phyloP scores from a whole-genome alignment of 2,329 filamentous ascomycete species.

The Helotiales sp. region DNA sequence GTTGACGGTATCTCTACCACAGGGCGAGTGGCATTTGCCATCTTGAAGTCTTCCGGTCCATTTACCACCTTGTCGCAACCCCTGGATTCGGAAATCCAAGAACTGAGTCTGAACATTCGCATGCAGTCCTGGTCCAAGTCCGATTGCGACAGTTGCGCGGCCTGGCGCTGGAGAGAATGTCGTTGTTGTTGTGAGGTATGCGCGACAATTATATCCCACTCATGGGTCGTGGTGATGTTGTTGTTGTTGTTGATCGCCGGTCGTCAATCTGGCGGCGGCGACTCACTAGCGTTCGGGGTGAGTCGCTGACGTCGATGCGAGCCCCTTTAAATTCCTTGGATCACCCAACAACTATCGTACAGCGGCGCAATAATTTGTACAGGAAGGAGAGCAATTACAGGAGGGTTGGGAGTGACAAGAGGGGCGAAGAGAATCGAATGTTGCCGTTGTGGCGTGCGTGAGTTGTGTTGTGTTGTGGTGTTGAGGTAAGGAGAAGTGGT shows the following conservation, averaged over 20 bases:
- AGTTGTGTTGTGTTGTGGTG: background rate
- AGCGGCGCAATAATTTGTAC: slow-evolving; percentile 28
- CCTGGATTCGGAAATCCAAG: slow-evolving; percentile 61
- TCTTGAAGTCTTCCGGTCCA: slow-evolving; percentile 50
- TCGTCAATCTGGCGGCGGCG: slow-evolving; percentile 11
- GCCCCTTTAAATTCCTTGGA: slow-evolving; percentile 16
- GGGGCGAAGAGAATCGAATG: slow-evolving; percentile 35
- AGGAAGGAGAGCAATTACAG: slow-evolving; percentile 37
- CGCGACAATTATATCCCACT: slow-evolving; percentile 14
- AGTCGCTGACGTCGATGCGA: slow-evolving; percentile 28
- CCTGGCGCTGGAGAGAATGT: slow-evolving; percentile 17
- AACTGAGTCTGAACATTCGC: slow-evolving; percentile 63
- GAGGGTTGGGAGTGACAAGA: slow-evolving; percentile 24
- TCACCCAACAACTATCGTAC: slow-evolving; percentile 12
- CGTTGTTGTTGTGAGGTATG: slow-evolving; percentile 18
- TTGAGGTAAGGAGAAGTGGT: background rate
- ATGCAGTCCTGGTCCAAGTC: slow-evolving; percentile 40
- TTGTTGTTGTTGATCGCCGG: slow-evolving; percentile 19
- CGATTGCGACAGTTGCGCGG: slow-evolving; percentile 17
- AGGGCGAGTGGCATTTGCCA: slow-evolving; percentile 37
- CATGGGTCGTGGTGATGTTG: slow-evolving; percentile 16
- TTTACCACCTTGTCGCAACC: slow-evolving; percentile 58
- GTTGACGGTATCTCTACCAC: slow-evolving; percentile 33
- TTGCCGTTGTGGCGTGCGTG: slow-evolving; percentile 32
- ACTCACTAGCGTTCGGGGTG: slow-evolving; percentile 13